Evolutionary conservation across 179 eudicot species (phyloP).

Genomic region (Spergularia azorica): DNA sequence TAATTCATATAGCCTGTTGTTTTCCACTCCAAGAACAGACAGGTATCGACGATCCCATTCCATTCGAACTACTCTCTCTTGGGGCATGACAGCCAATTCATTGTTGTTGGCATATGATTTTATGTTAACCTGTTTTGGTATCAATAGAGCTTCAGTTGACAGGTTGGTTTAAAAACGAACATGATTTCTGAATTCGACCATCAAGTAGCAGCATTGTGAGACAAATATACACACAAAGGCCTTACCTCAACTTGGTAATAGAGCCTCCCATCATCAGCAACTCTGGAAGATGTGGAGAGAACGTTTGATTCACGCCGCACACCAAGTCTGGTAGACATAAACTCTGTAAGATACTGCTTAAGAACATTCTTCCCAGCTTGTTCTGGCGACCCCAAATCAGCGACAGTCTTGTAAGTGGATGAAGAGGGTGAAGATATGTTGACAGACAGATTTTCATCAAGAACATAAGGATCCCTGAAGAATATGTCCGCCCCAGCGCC

Average conservation of each 20-base stretch:
- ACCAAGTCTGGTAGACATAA: slow-evolving; percentile 99
- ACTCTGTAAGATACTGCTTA: slow-evolving; percentile 87
- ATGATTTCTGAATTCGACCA: too few species aligned
- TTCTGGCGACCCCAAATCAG: slow-evolving; percentile 90
- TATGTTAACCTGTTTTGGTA: slow-evolving; percentile 60
- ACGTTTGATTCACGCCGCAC: slow-evolving; percentile 77
- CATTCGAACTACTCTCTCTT: slow-evolving; percentile 70
- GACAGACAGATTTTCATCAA: slow-evolving; percentile 79
- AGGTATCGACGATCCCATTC: slow-evolving; percentile 94
- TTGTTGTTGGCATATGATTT: slow-evolving; percentile 96
- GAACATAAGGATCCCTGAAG: slow-evolving; percentile 91
- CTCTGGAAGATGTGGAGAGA: slow-evolving; percentile 70
- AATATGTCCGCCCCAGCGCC: slow-evolving; percentile 97
- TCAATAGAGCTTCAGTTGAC: not conserved
- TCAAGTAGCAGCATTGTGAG: too few species aligned
- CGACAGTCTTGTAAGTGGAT: slow-evolving; percentile 72
- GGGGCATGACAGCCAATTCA: slow-evolving; percentile 92
- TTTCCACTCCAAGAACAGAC: slow-evolving; percentile 95
- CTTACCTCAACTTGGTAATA: slow-evolving; percentile 88
- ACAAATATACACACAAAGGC: not conserved
- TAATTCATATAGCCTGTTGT: slow-evolving; percentile 72
- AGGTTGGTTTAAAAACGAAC: too few species aligned
- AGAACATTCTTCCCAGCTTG: slow-evolving; percentile 79
- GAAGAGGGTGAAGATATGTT: slow-evolving; percentile 96
- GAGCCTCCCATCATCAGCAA: slow-evolving; percentile 92